phyloP scores from a whole-genome alignment of 441 rosid genomes.

The Manihot esculenta region DNA sequence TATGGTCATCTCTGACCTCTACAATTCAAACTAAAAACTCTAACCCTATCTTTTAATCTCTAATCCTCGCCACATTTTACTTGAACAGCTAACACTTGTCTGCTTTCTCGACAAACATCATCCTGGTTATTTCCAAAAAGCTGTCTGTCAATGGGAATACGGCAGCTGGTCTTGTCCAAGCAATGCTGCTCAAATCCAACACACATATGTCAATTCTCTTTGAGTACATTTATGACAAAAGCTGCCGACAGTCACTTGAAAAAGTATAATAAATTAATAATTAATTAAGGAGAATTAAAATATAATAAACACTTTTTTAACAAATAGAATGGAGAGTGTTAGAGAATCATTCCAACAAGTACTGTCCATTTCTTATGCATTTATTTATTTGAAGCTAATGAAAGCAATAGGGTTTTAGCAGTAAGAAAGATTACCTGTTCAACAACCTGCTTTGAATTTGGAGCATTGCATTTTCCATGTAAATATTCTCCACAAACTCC shows the following conservation, averaged over 20 bases:
- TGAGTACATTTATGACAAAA: no score
- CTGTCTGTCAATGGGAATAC: constrained; percentile 35
- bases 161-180: constrained; percentile 53
- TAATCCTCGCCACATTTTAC: constrained; percentile 40
- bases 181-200: constrained; percentile 38
- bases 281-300: no score
- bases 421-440: constrained; percentile 30
- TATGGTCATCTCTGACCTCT: neutral
- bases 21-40: neutral
- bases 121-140: constrained; percentile 30
- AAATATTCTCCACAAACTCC: constrained; percentile 43
- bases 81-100: constrained; percentile 55
- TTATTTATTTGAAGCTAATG: no score
- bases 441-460: constrained; percentile 32
- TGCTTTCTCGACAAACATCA: constrained; percentile 27
- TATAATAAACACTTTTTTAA: no score
- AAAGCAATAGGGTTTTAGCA: no score
- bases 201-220: neutral
- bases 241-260: no score
- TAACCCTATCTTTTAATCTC: neutral
- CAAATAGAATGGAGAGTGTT: no score
- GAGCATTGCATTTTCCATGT: constrained; percentile 41
- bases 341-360: no score
- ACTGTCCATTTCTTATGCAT: no score
- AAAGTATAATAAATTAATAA: no score